A percentile compares a stretch with the other conserved stretches of the same genome.
Conservation (phyloP, 441 rosid genomes). For the Daphne laureola region DNA sequence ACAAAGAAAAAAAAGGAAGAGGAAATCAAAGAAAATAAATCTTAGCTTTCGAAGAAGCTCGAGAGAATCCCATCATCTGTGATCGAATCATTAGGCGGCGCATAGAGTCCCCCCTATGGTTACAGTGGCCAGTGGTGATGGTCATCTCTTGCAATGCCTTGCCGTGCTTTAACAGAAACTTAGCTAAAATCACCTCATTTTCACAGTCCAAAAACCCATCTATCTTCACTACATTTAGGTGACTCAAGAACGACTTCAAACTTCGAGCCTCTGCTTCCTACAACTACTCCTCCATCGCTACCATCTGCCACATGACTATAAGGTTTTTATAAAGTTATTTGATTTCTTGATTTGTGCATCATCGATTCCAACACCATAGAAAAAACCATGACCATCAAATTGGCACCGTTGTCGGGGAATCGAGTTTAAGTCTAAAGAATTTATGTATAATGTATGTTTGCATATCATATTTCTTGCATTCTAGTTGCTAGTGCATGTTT, state of each 20-base stretch:
- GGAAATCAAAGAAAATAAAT: slow-evolving; percentile 32
- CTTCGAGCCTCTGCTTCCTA: slow-evolving; percentile 53
- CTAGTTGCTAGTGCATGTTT: too few species aligned
- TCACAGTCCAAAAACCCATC: slow-evolving; percentile 66
- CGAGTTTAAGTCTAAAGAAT: too few species aligned
- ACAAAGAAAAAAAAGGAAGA: neutral
- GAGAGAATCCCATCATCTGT: slow-evolving; percentile 56
- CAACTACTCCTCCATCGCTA: slow-evolving; percentile 49
- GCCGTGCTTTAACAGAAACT: slow-evolving; percentile 72
- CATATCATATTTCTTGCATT: too few species aligned
- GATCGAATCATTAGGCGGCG: slow-evolving; percentile 56
- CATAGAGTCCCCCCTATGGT: slow-evolving; percentile 46
- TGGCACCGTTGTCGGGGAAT: too few species aligned
- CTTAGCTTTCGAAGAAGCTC: slow-evolving; percentile 75
- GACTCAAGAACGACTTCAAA: slow-evolving; percentile 43
- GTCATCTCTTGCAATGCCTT: slow-evolving; percentile 66
- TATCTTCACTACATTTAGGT: slow-evolving; percentile 56
- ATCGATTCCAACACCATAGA: too few species aligned
- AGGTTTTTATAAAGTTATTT: too few species aligned
- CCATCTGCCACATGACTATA: slow-evolving; percentile 60
- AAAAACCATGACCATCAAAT: too few species aligned
- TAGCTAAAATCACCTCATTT: slow-evolving; percentile 59
- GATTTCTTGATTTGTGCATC: too few species aligned
- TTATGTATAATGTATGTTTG: too few species aligned
- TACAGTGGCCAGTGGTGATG: slow-evolving; percentile 36